Evolutionary conservation across 2,329 filamentous ascomycete species (phyloP), one percentile per base, ranked within the genome.

Genomic region (Xylaria hypoxylon): DNA sequence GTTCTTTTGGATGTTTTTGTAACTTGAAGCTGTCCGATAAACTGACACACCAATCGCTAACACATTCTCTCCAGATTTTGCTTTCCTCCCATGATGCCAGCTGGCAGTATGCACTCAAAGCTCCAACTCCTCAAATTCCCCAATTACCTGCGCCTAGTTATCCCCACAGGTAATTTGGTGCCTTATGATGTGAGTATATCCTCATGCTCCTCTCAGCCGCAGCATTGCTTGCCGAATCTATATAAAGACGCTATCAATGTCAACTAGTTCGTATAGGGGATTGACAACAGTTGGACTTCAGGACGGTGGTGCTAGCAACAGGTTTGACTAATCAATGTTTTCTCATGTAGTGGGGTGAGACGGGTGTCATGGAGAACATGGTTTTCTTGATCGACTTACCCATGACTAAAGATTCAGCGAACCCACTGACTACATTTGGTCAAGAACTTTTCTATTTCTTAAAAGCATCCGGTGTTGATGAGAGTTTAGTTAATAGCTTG

Each of bases 301-400:
- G 10, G 8, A n/a, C 3, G 17, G 19, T 38, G 26, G n/a, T 47
- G 7, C 3, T 3, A 45, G 26, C 28, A 35, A 40, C 22, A 38
- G 10, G n/a, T 51, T 47, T 50, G 8, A 47, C 42, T 61, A 7
- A 57, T 22, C 22, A 13, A 24, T 52, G 35, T 42, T 10, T 42
- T 48, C 15, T 48, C 22, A 22, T 40, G 22, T 38, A 75, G 72
- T 98, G 96, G 94, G 95, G 94, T 10, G 93, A 96, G 77, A 86
- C 84, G 1, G 92, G 92, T 6, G 80, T 89, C 2, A 92, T 97
- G 89, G 94, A 97, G 79, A 97, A 97, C 78, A 90, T 90, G 73
- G 88, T 94, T 7, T 98, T 97, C 76, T 76, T 98, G n/a, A 94
- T 99, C 70, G 96, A 99, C 76, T 86, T 98, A 8, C 95, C 96